Evolutionary conservation across 768 basidiomycete species (phyloP).

Genomic region (Lyophyllum atratum): DNA sequence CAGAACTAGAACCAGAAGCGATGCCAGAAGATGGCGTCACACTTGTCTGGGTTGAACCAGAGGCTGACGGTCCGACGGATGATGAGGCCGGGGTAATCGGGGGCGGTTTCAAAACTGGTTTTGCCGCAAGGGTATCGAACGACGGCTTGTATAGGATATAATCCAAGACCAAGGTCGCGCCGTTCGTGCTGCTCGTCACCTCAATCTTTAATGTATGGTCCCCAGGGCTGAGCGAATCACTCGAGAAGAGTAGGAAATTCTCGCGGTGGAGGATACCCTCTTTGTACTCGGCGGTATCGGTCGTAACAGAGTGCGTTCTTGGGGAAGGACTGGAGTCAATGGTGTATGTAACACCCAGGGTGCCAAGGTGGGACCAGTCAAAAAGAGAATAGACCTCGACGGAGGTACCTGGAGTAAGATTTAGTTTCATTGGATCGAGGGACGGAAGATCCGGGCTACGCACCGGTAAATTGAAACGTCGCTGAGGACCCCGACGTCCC

Average conservation of each 20-base stretch:
- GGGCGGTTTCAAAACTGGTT: slow-evolving; percentile 1
- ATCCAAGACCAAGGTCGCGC: slow-evolving; percentile 23
- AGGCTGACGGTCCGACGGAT: too few relatives aligned
- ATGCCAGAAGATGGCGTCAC: not conserved
- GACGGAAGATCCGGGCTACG: not conserved
- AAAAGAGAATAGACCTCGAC: slow-evolving; percentile 27
- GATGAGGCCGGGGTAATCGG: too few relatives aligned
- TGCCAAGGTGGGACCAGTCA: slow-evolving; percentile 23
- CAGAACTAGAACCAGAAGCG: too few relatives aligned
- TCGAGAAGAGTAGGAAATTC: slow-evolving; percentile 23
- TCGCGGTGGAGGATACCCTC: slow-evolving; percentile 22
- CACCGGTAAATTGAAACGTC: slow-evolving; percentile 31
- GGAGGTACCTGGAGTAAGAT: slow-evolving; percentile 14
- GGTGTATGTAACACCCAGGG: slow-evolving; percentile 22
- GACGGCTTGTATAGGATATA: slow-evolving; percentile 28
- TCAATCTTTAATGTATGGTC: slow-evolving; percentile 26
- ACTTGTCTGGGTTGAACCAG: too few relatives aligned
- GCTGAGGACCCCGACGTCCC: slow-evolving; percentile 19
- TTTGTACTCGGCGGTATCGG: slow-evolving; percentile 19
- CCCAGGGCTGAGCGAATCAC: slow-evolving; percentile 27
- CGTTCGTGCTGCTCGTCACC: slow-evolving; percentile 22
- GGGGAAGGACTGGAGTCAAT: slow-evolving; percentile 19
- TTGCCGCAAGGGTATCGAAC: slow-evolving; percentile 7
- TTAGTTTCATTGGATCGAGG: not conserved
- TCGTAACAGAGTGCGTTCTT: slow-evolving; percentile 20